These are phyloP conservation scores for Hyaloscypha finlandica DNA, from an alignment of 495 filamentous ascomycete genomes.

Conservation along the genomic window DNA sequence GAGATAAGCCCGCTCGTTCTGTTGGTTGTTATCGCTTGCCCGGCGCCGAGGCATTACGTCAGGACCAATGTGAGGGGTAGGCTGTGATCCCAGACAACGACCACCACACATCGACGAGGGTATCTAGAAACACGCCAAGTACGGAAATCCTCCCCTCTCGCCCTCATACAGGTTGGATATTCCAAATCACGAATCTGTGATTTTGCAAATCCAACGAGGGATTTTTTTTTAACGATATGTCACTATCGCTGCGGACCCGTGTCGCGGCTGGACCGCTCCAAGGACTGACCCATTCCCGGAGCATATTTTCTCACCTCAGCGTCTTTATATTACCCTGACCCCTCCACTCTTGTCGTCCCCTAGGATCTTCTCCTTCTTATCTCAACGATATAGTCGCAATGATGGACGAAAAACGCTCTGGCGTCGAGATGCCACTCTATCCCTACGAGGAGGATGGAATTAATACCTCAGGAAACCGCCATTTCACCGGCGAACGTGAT, in stretches of 20 bases:
- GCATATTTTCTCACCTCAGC: no score
- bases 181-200: background rate
- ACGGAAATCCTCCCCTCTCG: background rate
- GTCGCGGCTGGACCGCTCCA: no score
- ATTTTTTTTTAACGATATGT: background rate
- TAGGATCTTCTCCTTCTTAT: background rate
- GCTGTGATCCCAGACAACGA: background rate
- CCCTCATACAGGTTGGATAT: background rate
- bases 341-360: background rate
- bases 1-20: background rate
- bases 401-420: constrained; percentile 1
- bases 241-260: no score
- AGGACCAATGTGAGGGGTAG: background rate
- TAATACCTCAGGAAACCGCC: background rate
- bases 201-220: background rate
- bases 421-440: background rate
- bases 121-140: background rate
- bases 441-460: constrained; percentile 6
- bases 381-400: background rate
- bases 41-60: background rate
- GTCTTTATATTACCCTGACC: no score
- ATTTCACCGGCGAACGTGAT: background rate
- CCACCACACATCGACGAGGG: background rate
- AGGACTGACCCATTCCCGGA: no score
- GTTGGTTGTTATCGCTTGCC: background rate